Conservation (phyloP, 352 stramenopile genomes). For the Thraustotheca clavata region DNA sequence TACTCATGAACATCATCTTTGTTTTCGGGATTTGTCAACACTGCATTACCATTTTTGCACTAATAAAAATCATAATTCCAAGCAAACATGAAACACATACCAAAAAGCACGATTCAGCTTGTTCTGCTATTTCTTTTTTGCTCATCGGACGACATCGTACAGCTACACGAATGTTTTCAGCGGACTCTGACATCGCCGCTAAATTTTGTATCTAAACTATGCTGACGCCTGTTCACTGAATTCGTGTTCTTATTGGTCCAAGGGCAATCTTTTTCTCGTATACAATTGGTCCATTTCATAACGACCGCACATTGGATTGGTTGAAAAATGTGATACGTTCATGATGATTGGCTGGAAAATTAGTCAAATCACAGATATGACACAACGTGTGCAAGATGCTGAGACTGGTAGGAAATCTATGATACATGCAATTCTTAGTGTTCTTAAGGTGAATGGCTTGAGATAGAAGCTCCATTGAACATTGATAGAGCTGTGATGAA, state of each 20-base stretch:
- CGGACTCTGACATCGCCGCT: conserved; percentile 28
- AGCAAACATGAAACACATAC: not conserved
- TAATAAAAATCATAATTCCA: not conserved
- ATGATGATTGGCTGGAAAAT: conserved; percentile 1
- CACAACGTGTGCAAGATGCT: conserved; percentile 9
- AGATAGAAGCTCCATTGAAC: conserved; percentile 26
- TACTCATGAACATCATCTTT: conserved; percentile 56
- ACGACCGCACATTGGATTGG: not conserved
- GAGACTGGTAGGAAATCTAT: conserved; percentile 6
- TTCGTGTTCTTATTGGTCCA: not conserved
- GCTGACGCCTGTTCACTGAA: not conserved
- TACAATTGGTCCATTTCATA: not conserved
- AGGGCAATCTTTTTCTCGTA: not conserved
- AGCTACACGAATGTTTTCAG: conserved; percentile 87
- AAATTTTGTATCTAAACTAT: not conserved
- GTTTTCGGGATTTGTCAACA: conserved; percentile 80
- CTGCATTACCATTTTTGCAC: conserved; percentile 57
- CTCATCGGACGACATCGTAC: conserved; percentile 90
- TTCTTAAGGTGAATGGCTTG: conserved; percentile 15
- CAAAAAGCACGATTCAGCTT: conserved; percentile 62
- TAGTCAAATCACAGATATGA: not conserved
- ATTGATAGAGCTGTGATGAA: not conserved
- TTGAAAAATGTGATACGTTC: not conserved
- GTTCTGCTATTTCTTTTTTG: conserved; percentile 71
- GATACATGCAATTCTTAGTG: not conserved